A percentile compares a stretch with the other conserved stretches of the same genome.
phyloP scores from a whole-genome alignment of 2,329 filamentous ascomycete genomes.

The Sporothrix schenckii region DNA sequence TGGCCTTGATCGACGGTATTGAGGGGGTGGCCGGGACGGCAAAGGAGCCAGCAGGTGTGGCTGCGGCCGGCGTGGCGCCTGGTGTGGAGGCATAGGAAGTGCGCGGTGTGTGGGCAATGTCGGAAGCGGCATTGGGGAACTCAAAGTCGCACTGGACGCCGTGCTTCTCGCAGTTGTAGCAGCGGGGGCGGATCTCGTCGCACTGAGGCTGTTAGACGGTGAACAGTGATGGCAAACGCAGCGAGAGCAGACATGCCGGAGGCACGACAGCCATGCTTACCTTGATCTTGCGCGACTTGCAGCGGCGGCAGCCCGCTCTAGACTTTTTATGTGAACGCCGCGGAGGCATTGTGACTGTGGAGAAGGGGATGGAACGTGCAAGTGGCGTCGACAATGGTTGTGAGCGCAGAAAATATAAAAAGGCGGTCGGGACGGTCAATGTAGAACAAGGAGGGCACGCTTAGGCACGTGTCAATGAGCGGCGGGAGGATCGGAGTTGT shows the following conservation, averaged over 20 bases:
- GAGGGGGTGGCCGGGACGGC: conserved; percentile 31
- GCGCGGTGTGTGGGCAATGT: conserved; percentile 42
- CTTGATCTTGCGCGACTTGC: conserved; percentile 72
- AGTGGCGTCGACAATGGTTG: not conserved
- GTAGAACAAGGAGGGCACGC: not conserved
- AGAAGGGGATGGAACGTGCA: not conserved
- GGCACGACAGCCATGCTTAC: conserved; percentile 45
- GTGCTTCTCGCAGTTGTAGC: conserved; percentile 68
- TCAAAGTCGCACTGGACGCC: conserved; percentile 69
- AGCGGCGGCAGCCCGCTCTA: conserved; percentile 65
- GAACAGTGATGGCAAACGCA: not conserved
- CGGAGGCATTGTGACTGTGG: conserved; percentile 57
- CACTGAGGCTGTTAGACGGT: conserved; percentile 49
- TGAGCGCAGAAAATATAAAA: not conserved
- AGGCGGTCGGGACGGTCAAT: not conserved
- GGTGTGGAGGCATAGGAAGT: conserved; percentile 25
- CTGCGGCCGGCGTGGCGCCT: conserved; percentile 26
- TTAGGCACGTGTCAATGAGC: conserved; percentile 10
- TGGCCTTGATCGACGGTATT: conserved; percentile 37
- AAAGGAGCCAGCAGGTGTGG: conserved; percentile 36
- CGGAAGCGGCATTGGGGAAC: conserved; percentile 52
- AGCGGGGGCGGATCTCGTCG: conserved; percentile 67
- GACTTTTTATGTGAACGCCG: conserved; percentile 71
- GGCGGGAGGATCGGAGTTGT: conserved; percentile 25
- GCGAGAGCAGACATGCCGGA: no score